Percentiles rank a stretch among this genome's conserved stretches.
Evolutionary conservation across 2,329 filamentous ascomycete species (phyloP).

Genomic region (Calonectria montana): DNA sequence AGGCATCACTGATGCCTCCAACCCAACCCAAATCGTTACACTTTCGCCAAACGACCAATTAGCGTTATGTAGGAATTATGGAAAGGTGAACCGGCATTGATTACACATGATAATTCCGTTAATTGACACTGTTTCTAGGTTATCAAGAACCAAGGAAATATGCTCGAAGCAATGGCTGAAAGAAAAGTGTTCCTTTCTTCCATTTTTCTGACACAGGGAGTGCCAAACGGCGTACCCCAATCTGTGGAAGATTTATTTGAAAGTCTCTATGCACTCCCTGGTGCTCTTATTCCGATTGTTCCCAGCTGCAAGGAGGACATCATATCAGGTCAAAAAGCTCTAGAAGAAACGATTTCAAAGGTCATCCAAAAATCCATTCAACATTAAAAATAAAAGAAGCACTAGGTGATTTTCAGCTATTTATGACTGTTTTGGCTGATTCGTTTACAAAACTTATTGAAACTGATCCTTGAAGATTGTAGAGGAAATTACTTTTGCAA

Average conservation of each 20-base stretch:
- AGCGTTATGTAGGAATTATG: neutral
- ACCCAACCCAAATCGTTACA: neutral
- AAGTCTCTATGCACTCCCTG: neutral
- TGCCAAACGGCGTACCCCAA: neutral
- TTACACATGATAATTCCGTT: too few species aligned
- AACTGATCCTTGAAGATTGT: too few species aligned
- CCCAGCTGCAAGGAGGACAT: neutral
- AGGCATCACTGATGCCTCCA: neutral
- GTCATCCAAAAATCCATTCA: neutral
- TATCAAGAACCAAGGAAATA: neutral
- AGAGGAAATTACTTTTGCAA: too few species aligned
- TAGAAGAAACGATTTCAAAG: neutral
- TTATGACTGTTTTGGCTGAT: too few species aligned
- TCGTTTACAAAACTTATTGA: too few species aligned
- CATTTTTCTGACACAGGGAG: neutral
- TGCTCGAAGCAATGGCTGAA: neutral
- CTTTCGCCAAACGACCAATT: neutral
- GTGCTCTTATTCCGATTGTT: neutral
- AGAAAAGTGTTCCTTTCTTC: neutral
- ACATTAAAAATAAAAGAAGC: neutral
- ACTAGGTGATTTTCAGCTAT: too few species aligned
- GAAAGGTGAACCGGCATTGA: neutral
- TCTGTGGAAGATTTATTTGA: neutral
- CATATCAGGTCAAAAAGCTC: neutral
- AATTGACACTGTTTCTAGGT: neutral